Evolutionary conservation across 2,329 filamentous ascomycete species (phyloP), one percentile per base, ranked within the genome.

Genomic region (Nemania bipapillata): DNA sequence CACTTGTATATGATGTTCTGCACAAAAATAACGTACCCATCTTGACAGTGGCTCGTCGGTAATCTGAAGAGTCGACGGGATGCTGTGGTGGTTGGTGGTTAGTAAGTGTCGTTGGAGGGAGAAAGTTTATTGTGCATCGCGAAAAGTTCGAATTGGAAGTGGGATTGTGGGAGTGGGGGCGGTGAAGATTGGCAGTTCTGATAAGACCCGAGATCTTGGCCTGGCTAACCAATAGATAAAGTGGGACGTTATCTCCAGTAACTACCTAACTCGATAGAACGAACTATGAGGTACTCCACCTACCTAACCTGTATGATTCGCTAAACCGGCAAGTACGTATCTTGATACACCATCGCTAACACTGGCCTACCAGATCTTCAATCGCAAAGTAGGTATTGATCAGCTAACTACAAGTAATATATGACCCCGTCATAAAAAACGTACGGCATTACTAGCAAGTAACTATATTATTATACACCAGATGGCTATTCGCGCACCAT

Each of bases 21-120:
- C 79, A 76, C 77, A 77, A 76, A 79, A 80, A 85, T 86, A 66
- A 77, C 86, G 83, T 89, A 89, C 86, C 86, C 86, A 89, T 89
- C 83, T 83, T 87, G 84, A 82, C 84, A 85, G 77, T 79, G 80
- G 79, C 80, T 80, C 74, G 64, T 75, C 72, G 77, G 69, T 71
- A 56, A 66, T 74, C 74, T 73, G 70, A 68, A 73, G 74, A 78
- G 75, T 80, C 78, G 79, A 81, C 79, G 78, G 79, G 83, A 79
- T 80, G 73, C 71, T 76, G 81, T 77, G 77, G 74, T 79, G 77
- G 78, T 80, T 77, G 78, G 78, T 74, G 76, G 76, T 77, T 78
- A 75, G 73, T 74, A 73, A 68, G 57, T 65, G 71, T 62, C 58
- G 63, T 58, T 70, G 70, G 47, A 60, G 62, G 65, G 74, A 68